Conservation (phyloP, 2,329 filamentous ascomycete species). For the Fusarium udum region DNA sequence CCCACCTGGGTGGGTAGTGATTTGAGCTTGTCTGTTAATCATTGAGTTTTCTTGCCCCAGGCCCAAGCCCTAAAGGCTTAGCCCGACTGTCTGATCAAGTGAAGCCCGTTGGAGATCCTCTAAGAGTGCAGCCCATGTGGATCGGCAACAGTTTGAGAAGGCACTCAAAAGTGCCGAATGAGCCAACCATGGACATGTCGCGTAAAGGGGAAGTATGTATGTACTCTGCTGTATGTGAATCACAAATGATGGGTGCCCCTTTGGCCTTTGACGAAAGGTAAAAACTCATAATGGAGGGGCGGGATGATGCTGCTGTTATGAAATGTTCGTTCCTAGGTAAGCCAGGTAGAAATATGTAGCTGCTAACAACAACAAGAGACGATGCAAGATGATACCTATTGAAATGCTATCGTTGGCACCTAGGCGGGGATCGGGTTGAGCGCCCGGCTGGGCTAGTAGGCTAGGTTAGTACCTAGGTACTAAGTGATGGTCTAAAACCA, state of each 20-base stretch:
- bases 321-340: slow-evolving; percentile 3
- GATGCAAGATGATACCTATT: background rate
- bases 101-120: slow-evolving; percentile 29
- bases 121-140: slow-evolving; percentile 18
- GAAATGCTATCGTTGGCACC: background rate
- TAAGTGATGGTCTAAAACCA: slow-evolving; percentile 10
- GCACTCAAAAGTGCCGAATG: background rate
- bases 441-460: background rate
- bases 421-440: background rate
- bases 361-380: background rate
- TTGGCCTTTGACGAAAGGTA: slow-evolving; percentile 10
- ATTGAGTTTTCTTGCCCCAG: background rate
- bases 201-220: background rate
- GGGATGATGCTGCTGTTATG: slow-evolving; percentile 30
- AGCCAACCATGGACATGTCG: slow-evolving; percentile 17
- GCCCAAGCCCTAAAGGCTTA: background rate
- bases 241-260: background rate
- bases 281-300: slow-evolving; percentile 21
- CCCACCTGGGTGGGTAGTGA: slow-evolving; percentile 8
- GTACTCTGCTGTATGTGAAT: background rate
- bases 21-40: slow-evolving; percentile 28
- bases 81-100: slow-evolving; percentile 14
- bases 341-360: background rate
- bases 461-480: no score
- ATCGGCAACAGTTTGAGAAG: slow-evolving; percentile 2